These are phyloP conservation scores for Capsicum pubescens DNA, from an alignment of 257 asterid genomes.

Conservation along the genomic window DNA sequence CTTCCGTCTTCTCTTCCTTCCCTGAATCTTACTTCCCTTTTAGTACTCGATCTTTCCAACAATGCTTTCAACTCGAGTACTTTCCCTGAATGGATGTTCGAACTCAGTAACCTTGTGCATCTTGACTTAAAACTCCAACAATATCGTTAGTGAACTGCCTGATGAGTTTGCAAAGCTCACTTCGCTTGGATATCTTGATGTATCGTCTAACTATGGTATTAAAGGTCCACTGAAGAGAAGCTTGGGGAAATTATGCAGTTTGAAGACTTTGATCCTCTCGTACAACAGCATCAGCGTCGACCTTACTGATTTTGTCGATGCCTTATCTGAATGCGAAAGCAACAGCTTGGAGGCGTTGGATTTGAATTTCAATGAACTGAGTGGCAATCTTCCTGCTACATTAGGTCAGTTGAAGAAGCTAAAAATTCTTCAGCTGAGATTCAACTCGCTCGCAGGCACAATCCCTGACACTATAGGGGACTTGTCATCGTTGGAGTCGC, in stretches of 20 bases:
- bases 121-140: constrained; percentile 31
- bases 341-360: constrained; percentile 34
- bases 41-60: constrained; percentile 39
- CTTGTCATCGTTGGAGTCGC: constrained; percentile 36
- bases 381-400: constrained; percentile 36
- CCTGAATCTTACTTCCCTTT: constrained; percentile 43
- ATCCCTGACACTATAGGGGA: constrained; percentile 42
- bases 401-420: constrained; percentile 36
- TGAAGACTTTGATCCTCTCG: constrained; percentile 32
- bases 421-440: constrained; percentile 28
- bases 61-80: constrained; percentile 35
- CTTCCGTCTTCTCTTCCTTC: constrained; percentile 39
- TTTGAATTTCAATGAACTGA: constrained; percentile 31
- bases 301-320: constrained; percentile 29
- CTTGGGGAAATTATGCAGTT: constrained; percentile 36
- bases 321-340: constrained; percentile 36
- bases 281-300: constrained; percentile 29
- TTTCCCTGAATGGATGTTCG: constrained; percentile 44
- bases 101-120: constrained; percentile 34
- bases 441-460: constrained; percentile 41
- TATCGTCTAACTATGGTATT: constrained; percentile 34
- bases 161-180: constrained; percentile 33
- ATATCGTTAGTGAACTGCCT: constrained; percentile 26
- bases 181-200: constrained; percentile 38
- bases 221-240: constrained; percentile 30